These are phyloP conservation scores for Psilocybe azurescens DNA, from an alignment of 768 basidiomycete genomes.

Conservation along the genomic window DNA sequence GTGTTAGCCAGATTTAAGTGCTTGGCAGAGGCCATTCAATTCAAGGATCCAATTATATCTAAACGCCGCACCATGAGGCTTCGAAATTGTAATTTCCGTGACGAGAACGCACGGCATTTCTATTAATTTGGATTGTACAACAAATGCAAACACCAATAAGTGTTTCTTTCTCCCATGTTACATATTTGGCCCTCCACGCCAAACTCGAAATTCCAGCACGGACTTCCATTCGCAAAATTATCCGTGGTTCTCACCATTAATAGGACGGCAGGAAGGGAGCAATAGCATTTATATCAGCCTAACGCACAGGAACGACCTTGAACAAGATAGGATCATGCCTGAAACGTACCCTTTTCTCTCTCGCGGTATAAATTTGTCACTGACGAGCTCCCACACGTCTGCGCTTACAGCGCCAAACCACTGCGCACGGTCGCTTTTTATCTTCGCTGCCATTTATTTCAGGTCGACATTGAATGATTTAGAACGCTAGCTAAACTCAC, in stretches of 20 bases:
- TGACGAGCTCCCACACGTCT: neutral
- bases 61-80: neutral
- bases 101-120: neutral
- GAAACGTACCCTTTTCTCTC: constrained; percentile 3
- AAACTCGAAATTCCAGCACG: constrained; percentile 3
- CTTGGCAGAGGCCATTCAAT: neutral
- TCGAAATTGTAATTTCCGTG: neutral
- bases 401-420: constrained; percentile 1
- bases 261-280: neutral
- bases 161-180: constrained; percentile 11
- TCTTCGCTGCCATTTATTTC: neutral
- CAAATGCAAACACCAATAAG: constrained; percentile 1
- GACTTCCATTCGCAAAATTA: constrained; percentile 8
- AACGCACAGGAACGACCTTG: neutral
- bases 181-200: neutral
- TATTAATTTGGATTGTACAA: neutral
- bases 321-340: neutral
- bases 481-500: neutral
- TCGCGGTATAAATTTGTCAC: neutral
- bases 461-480: neutral
- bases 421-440: constrained; percentile 4
- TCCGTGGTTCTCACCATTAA: neutral
- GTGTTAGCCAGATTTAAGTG: too few relatives aligned
- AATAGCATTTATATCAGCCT: neutral
- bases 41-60: neutral